Evolutionary conservation across 2,329 filamentous ascomycete species (phyloP), one percentile per base, ranked within the genome.

Genomic region (Cladosporium phlei): DNA sequence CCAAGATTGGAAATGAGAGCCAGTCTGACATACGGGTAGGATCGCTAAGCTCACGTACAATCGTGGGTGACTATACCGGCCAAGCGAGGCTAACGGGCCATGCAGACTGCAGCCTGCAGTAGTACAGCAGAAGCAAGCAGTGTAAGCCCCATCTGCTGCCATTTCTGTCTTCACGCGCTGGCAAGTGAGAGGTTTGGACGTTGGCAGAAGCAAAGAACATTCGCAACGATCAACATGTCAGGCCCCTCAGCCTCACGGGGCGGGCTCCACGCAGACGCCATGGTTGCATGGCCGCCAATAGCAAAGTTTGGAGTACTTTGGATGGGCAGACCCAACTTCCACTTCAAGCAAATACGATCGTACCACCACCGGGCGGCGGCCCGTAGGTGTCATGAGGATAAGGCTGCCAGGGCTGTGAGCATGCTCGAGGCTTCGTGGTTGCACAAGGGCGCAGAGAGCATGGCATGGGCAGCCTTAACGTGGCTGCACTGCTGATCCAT

Each of bases 401-500:
- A 45, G 42, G 42, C 42, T 37, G 42, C 32, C 32, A 45, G 32
- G 25, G 30, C 40, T n/a, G 30, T 45, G 16, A 45, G 42, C 42
- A 24, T n/a, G 39, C 39, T 21, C n/a, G 32, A 37, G 28, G 24
- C 11, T 29, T 28, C 19, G 17, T 37, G 33, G 42, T 32, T 21
- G 32, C 32, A 29, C 29, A 25, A 22, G 17, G 11, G 22, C 17
- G 32, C 42, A 29, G 32, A 29, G 12, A 37, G 29, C 20, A 33
- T 33, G n/a, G 17, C 10, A 33, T 33, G 16, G 30, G 17, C 25
- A 29, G 21, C 14, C n/a, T n/a, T n/a, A n/a, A n/a, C 11, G 25
- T 25, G 32, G 24, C 30, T 45, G 42, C 30, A 37, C 42, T 17
- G 32, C 42, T 32, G n/a, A 19, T 45, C 32, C 14, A 29, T 37